Evolutionary conservation across 345 rosid species (phyloP).

Genomic region (Capsella bursapastoris): DNA sequence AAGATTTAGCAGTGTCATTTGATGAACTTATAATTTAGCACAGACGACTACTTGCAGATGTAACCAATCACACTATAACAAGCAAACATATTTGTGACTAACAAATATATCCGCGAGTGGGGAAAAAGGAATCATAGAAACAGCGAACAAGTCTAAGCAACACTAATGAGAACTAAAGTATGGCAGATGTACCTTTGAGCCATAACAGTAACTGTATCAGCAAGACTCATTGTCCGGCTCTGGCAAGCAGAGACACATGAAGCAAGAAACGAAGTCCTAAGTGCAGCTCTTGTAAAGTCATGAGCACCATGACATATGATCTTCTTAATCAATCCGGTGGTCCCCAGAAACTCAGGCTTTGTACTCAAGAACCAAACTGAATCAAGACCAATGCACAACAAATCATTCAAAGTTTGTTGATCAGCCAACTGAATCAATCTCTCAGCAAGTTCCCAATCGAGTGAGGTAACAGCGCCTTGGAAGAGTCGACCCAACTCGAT

Average conservation of each 20-base stretch:
- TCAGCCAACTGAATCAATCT: constrained; percentile 74
- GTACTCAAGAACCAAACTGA: constrained; percentile 93
- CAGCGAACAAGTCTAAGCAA: constrained; percentile 16
- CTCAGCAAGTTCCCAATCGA: constrained; percentile 91
- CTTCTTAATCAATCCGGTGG: constrained; percentile 75
- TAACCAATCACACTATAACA: constrained; percentile 5
- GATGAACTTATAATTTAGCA: neutral
- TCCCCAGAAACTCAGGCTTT: constrained; percentile 67
- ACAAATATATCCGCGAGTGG: neutral
- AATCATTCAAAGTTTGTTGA: constrained; percentile 85
- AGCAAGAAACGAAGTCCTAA: constrained; percentile 95
- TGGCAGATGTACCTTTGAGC: constrained; percentile 72
- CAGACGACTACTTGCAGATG: neutral
- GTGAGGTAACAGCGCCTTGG: constrained; percentile 80
- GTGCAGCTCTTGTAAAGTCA: constrained; percentile 93
- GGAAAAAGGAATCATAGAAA: constrained; percentile 3
- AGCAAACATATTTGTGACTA: neutral
- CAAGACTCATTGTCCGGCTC: constrained; percentile 86
- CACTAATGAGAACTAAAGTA: neutral
- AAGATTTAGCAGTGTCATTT: constrained; percentile 6
- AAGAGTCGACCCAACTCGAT: constrained; percentile 74
- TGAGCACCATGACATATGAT: constrained; percentile 78
- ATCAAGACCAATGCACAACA: constrained; percentile 83
- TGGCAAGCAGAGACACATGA: constrained; percentile 97
- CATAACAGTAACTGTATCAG: constrained; percentile 90